phyloP scores from a whole-genome alignment of 345 rosid genomes.

The Draba incana region DNA sequence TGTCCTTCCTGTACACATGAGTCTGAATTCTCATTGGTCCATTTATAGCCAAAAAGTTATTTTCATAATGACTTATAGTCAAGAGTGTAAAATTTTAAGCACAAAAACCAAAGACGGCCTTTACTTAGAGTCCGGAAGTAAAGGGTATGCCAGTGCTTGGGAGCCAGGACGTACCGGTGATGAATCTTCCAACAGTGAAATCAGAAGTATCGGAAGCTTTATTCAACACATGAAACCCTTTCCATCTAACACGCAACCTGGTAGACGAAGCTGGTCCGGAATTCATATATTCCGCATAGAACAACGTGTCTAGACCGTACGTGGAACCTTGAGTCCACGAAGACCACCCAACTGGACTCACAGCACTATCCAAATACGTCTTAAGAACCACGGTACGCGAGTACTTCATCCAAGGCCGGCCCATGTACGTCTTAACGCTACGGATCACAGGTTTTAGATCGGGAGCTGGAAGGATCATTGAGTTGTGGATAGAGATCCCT shows the following conservation, averaged over 20 bases:
- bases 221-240: conserved; percentile 61
- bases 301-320: conserved; percentile 61
- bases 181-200: conserved; percentile 59
- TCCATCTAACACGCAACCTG: conserved; percentile 62
- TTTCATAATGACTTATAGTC: no score
- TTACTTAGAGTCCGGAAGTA: conserved; percentile 51
- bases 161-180: conserved; percentile 63
- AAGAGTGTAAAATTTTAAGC: no score
- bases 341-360: conserved; percentile 80
- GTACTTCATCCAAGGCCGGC: conserved; percentile 84
- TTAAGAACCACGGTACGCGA: conserved; percentile 63
- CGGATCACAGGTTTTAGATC: conserved; percentile 63
- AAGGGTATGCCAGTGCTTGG: conserved; percentile 63
- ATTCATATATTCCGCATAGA: conserved; percentile 71
- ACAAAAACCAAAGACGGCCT: not conserved
- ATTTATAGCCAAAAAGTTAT: no score
- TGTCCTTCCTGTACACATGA: no score
- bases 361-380: conserved; percentile 62
- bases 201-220: conserved; percentile 49
- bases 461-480: conserved; percentile 67
- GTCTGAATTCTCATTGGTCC: no score
- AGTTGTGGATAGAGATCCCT: conserved; percentile 77
- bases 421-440: conserved; percentile 64
- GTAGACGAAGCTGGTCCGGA: conserved; percentile 71
- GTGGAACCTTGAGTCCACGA: conserved; percentile 58